Evolutionary conservation across 176 grass and related monocot genomes (phyloP).

Genomic region (Carex scoparia): DNA sequence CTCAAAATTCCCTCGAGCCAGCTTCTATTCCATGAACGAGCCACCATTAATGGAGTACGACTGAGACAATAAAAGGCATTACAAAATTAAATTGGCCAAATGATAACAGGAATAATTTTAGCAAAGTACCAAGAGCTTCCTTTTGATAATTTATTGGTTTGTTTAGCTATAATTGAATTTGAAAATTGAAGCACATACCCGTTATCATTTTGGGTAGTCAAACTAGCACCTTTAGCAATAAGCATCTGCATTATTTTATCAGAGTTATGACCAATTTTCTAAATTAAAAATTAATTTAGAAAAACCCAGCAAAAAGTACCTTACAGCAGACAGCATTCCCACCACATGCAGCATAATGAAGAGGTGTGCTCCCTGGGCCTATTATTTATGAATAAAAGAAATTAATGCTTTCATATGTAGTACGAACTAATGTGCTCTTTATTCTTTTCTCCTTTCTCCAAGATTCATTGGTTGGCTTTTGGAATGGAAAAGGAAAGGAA

Average conservation of each 20-base stretch:
- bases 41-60: conserved; percentile 84
- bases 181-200: conserved; percentile 41
- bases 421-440: background rate
- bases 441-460: background rate
- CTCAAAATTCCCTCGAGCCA: conserved; percentile 67
- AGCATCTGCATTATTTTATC: conserved; percentile 54
- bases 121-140: background rate
- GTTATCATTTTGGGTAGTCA: conserved; percentile 57
- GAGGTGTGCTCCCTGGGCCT: conserved; percentile 80
- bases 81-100: conserved; percentile 3
- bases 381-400: conserved; percentile 7
- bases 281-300: background rate
- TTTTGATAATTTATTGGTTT: background rate
- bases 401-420: background rate
- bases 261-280: conserved; percentile 6
- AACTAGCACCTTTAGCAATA: conserved; percentile 74
- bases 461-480: conserved; percentile 1
- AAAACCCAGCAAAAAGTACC: conserved; percentile 44
- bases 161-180: background rate
- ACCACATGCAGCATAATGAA: conserved; percentile 95
- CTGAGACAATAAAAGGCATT: conserved; percentile 36
- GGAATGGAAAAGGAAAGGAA: background rate
- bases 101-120: conserved; percentile 14
- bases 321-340: conserved; percentile 93
- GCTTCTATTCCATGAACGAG: conserved; percentile 81